Percentiles rank a stretch among this genome's conserved stretches.
Conservation (phyloP, 768 basidiomycete species). For the Kwoniella sp. region DNA sequence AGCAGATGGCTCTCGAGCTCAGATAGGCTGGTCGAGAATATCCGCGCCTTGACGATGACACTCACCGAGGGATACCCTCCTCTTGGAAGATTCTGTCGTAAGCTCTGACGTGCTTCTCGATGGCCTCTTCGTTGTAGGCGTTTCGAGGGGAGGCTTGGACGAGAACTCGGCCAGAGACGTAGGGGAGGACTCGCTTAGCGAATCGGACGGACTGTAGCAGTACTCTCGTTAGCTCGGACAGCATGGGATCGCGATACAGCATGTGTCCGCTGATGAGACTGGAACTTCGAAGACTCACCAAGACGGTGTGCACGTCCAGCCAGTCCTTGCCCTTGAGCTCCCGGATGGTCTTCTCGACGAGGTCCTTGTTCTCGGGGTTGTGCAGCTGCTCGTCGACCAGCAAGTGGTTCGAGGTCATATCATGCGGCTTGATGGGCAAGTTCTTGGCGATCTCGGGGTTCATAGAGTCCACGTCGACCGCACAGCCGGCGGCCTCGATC, state of each 20-base stretch:
- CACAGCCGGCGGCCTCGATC: constrained; percentile 33
- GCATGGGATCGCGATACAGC: background rate
- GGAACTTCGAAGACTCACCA: constrained; percentile 32
- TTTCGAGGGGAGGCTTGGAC: constrained; percentile 42
- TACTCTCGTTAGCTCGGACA: background rate
- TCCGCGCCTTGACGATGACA: too few species aligned
- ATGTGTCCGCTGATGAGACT: background rate
- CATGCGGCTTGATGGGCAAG: constrained; percentile 45
- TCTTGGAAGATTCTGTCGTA: constrained; percentile 41
- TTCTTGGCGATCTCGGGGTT: constrained; percentile 38
- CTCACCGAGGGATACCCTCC: constrained; percentile 52
- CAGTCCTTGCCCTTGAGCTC: constrained; percentile 33
- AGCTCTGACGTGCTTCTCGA: constrained; percentile 36
- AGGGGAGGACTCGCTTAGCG: constrained; percentile 26
- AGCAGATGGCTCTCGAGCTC: too few species aligned
- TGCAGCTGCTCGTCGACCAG: constrained; percentile 36
- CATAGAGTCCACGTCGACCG: constrained; percentile 46
- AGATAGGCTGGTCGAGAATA: too few species aligned
- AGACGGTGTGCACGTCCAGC: constrained; percentile 29
- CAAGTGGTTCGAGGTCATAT: constrained; percentile 48
- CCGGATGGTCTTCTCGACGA: constrained; percentile 38
- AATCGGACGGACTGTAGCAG: constrained; percentile 33
- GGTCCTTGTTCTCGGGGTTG: constrained; percentile 47
- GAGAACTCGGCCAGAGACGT: constrained; percentile 44
- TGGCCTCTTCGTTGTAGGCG: constrained; percentile 39